Evolutionary conservation across 2,329 filamentous ascomycete genomes (phyloP), one percentile per base, ranked within the genome.

Genomic region (Blastomyces emzantsi): DNA sequence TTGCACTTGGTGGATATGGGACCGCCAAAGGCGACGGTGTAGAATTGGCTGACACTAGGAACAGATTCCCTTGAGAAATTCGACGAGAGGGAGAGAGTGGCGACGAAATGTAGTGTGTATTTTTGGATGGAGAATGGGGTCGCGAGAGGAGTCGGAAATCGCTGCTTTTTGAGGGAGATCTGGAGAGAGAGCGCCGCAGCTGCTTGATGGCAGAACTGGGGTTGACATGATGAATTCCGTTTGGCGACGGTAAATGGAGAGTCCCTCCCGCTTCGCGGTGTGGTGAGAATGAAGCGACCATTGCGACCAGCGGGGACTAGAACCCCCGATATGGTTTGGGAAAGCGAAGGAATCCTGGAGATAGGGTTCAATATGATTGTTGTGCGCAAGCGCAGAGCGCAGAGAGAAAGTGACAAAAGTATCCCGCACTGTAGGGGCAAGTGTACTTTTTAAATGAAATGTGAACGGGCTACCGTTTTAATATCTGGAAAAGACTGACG

Each of bases 191-290:
- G 69, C 91, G 89, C 68, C 92, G 85, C 64, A 97, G 81, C 71
- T 91, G 90, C 72, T 90, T 85, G 67, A 96, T 89, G 64, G 90
- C 88, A 60, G 90, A 87, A 66, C 89, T 88, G 67, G 90, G 86
- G 79, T 96, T 90, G 70, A 93, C 88, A 76, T 90, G 88, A 74
- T 90, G 90, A 66, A 86, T 85, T 71, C 90, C 87, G 58, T 90
- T 93, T 64, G 93, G 92, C 66, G 92, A 96, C 67, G 91, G 87
- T 70, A 96, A 82, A 72, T 94, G 91, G 70, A 96, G 82, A 64
- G 90, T 93, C 72, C 90, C 90, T 73, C 90, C 89, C 59, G 76
- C 76, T 73, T 80, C 78, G 65, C 77, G 78, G 70, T 80, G 78
- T 65, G 78, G 78, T 69, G 78, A 80, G 66, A 79, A 79, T 61